These are phyloP conservation scores for Xylaria venustula DNA, from an alignment of 495 filamentous ascomycete genomes.

Conservation along the genomic window DNA sequence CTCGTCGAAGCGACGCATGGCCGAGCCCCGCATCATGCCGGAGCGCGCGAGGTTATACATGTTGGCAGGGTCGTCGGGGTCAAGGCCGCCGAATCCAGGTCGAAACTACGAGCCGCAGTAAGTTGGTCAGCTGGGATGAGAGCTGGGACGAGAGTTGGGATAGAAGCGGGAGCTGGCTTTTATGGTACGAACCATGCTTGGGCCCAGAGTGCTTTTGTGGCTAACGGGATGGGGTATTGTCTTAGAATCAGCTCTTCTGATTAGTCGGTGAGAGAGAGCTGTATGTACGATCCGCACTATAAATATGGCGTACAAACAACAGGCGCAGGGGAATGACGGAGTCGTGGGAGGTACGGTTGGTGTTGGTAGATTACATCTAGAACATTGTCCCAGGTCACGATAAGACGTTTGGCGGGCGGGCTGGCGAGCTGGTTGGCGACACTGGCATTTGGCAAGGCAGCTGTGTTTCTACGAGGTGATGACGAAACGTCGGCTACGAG, in stretches of 20 bases:
- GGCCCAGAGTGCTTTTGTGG: neutral
- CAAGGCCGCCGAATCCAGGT: slow-evolving; percentile 43
- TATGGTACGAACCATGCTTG: slow-evolving; percentile 10
- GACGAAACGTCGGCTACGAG: slow-evolving; percentile 27
- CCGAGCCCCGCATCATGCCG: slow-evolving; percentile 34
- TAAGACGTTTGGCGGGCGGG: neutral
- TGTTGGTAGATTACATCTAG: neutral
- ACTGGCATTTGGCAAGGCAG: slow-evolving; percentile 5
- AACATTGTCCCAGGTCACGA: neutral
- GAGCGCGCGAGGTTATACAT: slow-evolving; percentile 45
- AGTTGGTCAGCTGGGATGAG: slow-evolving; percentile 3
- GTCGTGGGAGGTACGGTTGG: neutral
- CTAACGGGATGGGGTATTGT: slow-evolving; percentile 7
- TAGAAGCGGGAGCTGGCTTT: neutral
- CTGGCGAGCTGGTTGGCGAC: neutral
- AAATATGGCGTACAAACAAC: neutral
- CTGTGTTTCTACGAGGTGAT: slow-evolving; percentile 7
- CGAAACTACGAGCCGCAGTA: slow-evolving; percentile 22
- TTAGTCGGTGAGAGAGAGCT: neutral
- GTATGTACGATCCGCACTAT: neutral
- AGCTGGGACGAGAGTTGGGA: slow-evolving; percentile 2
- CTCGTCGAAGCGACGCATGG: slow-evolving; percentile 78
- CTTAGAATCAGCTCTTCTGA: neutral
- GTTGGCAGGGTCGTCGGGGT: slow-evolving; percentile 57
- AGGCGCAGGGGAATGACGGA: neutral